Conservation (phyloP, 108 stramenopile species). For the Aureococcus anophagefferens region DNA sequence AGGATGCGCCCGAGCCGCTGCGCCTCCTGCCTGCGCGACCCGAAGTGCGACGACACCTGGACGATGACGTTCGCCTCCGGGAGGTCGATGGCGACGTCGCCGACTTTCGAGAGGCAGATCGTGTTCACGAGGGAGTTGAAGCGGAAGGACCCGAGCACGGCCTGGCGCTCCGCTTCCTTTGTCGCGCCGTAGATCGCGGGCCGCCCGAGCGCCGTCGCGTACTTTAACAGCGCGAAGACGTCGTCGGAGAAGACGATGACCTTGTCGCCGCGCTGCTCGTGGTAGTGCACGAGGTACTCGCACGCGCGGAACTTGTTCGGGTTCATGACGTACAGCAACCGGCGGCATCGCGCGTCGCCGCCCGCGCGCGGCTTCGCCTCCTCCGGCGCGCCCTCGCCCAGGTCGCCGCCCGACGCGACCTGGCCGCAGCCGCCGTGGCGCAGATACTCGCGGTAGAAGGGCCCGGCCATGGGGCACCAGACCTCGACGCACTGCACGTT, state of each 20-base stretch:
- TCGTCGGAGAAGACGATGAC: conserved; percentile 95
- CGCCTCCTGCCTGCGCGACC: conserved; percentile 95
- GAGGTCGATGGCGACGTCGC: conserved; percentile 96
- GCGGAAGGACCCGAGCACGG: conserved; percentile 78
- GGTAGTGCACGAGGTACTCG: conserved; percentile 80
- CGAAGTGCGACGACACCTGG: conserved; percentile 95
- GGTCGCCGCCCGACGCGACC: not conserved
- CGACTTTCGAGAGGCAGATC: conserved; percentile 88
- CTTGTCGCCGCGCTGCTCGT: conserved; percentile 90
- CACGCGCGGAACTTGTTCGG: conserved; percentile 84
- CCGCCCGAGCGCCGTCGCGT: conserved; percentile 67
- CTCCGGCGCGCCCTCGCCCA: not conserved
- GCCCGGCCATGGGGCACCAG: conserved; percentile 97
- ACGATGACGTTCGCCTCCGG: conserved; percentile 99
- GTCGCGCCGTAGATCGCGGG: conserved; percentile 92
- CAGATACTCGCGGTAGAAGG: conserved; percentile 92
- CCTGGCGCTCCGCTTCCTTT: conserved; percentile 80
- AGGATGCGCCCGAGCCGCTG: conserved; percentile 96
- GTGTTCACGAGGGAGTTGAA: conserved; percentile 61
- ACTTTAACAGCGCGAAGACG: conserved; percentile 77
- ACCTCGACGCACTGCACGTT: conserved; percentile 98
- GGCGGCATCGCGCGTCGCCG: conserved; percentile 60
- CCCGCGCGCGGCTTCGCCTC: conserved; percentile 2
- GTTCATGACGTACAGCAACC: conserved; percentile 93
- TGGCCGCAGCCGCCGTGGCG: not conserved